Percentiles rank a stretch among this genome's conserved stretches.
Evolutionary conservation across 306 rosid species (phyloP).

Genomic region (Vicia faba): DNA sequence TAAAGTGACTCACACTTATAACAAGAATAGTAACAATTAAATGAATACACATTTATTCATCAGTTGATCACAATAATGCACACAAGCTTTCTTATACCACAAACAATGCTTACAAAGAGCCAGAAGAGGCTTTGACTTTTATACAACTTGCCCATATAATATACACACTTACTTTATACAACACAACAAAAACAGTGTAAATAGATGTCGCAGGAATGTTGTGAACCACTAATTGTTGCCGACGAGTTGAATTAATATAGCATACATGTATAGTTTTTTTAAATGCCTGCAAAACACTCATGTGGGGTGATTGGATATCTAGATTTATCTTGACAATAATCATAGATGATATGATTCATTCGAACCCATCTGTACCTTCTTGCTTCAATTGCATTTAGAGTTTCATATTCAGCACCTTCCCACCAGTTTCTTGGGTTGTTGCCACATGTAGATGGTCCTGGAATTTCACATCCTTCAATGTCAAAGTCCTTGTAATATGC

Average conservation of each 20-base stretch:
- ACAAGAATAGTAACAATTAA: too few species aligned
- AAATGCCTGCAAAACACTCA: conserved; percentile 70
- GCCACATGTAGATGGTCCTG: conserved; percentile 68
- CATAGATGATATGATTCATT: conserved; percentile 77
- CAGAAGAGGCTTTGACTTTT: conserved; percentile 27
- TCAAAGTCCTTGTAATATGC: conserved; percentile 87
- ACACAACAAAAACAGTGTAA: conserved; percentile 1
- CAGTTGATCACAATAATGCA: conserved; percentile 25
- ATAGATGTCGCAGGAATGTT: neutral
- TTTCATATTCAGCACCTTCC: conserved; percentile 67
- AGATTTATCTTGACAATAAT: conserved; percentile 79
- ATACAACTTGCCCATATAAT: neutral
- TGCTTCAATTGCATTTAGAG: conserved; percentile 55
- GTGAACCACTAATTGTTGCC: conserved; percentile 31
- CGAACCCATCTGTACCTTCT: conserved; percentile 89
- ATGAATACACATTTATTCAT: neutral
- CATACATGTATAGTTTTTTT: neutral
- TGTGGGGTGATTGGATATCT: conserved; percentile 67
- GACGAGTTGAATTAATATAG: neutral
- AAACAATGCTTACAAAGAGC: conserved; percentile 27
- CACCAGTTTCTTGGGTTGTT: conserved; percentile 76
- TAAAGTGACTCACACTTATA: too few species aligned
- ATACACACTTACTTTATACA: conserved; percentile 12
- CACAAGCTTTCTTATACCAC: conserved; percentile 33
- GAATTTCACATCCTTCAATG: conserved; percentile 80